phyloP scores from a whole-genome alignment of 2,329 filamentous ascomycete genomes.

The Alternaria arborescens region DNA sequence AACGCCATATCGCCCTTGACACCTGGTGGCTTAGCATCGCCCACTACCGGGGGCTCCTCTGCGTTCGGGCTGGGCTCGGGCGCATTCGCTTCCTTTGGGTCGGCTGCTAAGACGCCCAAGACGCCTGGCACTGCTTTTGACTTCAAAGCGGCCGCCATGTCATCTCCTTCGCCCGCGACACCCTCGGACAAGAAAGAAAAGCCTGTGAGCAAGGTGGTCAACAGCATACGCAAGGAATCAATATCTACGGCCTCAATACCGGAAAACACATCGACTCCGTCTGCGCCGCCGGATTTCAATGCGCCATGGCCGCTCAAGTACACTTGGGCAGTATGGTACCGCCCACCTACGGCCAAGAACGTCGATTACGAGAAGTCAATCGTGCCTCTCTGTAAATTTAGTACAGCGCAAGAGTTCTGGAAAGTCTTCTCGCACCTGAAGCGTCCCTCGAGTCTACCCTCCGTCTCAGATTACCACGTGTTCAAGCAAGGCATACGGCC shows the following conservation, averaged over 20 bases:
- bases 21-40: constrained; percentile 72
- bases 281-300: constrained; percentile 49
- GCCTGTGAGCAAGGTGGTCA: constrained; percentile 42
- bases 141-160: constrained; percentile 66
- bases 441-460: constrained; percentile 83
- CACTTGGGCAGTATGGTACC: constrained; percentile 96
- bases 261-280: constrained; percentile 51
- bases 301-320: constrained; percentile 72
- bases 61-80: constrained; percentile 94
- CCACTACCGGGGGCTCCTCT: constrained; percentile 79
- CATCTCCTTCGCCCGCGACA: constrained; percentile 60
- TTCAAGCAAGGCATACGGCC: constrained; percentile 97
- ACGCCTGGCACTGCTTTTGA: constrained; percentile 83
- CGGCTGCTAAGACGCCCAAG: constrained; percentile 85
- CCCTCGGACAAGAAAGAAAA: constrained; percentile 67
- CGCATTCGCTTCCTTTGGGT: constrained; percentile 94
- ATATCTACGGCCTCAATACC: constrained; percentile 33
- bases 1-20: constrained; percentile 76
- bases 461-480: constrained; percentile 96
- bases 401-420: constrained; percentile 90
- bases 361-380: constrained; percentile 98
- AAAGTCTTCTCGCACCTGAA: constrained; percentile 88
- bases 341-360: constrained; percentile 94
- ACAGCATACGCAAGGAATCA: constrained; percentile 48
- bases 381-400: constrained; percentile 82